Base-by-base conservation (phyloP, 2,329 filamentous ascomycete genomes). In the Curvularia spicifera region DNA sequence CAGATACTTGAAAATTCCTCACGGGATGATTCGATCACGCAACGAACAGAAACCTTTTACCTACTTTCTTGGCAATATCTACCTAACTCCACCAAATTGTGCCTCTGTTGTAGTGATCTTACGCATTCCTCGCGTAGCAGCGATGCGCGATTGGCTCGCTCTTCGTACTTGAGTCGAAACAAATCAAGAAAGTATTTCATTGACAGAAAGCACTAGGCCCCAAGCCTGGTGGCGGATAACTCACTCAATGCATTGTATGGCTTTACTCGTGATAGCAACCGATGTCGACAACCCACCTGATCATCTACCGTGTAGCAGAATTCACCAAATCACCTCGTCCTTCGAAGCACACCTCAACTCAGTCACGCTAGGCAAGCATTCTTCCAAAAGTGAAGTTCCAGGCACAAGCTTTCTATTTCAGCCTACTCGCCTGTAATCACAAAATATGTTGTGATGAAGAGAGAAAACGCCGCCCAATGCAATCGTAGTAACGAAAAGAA, bases 401-500 rank as follows among this genome's bases (percentile, higher is more conserved):
- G 35, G n/a, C 35, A 37, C 35, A 37, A 37, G 35, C 35, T n/a
- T 37, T 18, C 15, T 37, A 37, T n/a, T 37, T 37, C n/a, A 37
- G 35, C 35, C 35, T n/a, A 37, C 35, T n/a, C 15, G 4, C 6
- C 35, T 18, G 35, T 1, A 18, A 37, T 37, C 15, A n/a, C 35
- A n/a, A 18, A 37, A 37, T n/a, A 37, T 37, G n/a, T 37, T 15
- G 15, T 37, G 35, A 37, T 5, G 35, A 18, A 35, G 13, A 35
- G n/a, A 37, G 33, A 37, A 44, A 44, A 44, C 42, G 42, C 42
- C 42, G 42, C 42, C 42, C 42, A 44, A 44, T 44, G 42, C 42
- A 44, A 20, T 44, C 12, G 42, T 44, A 26, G 24, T 44, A 44
- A 37, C 35, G 42, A 44, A 44, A 44, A 26, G 42, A 28, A 44